phyloP scores from a whole-genome alignment of 139 green algal species.

The Tetraselmis chui region DNA sequence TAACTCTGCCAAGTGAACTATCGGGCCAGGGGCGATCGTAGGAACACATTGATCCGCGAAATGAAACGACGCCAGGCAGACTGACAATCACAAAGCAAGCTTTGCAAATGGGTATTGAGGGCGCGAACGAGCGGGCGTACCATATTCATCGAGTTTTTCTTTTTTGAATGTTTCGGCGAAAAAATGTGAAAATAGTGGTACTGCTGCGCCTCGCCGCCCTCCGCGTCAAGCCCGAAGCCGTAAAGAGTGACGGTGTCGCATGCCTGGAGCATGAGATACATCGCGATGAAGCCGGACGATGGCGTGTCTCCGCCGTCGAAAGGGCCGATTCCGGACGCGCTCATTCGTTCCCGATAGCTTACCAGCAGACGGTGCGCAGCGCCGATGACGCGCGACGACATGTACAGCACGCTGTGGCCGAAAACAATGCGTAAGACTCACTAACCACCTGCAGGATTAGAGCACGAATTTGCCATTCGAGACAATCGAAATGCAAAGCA shows the following conservation, averaged over 20 bases:
- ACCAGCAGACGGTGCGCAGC: conserved; percentile 7
- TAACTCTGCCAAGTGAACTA: too few relatives aligned
- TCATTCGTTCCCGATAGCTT: conserved; percentile 4
- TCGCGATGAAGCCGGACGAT: conserved; percentile 7
- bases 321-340: background rate
- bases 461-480: too few relatives aligned
- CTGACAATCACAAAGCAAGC: background rate
- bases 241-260: conserved; percentile 17
- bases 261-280: conserved; percentile 11
- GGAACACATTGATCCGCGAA: too few relatives aligned
- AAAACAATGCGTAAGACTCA: too few relatives aligned
- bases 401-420: conserved; percentile 15
- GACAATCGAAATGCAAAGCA: too few relatives aligned
- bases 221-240: conserved; percentile 20
- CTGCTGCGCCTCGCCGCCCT: conserved; percentile 4
- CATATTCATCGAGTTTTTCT: conserved; percentile 25
- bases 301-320: conserved; percentile 13
- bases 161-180: conserved; percentile 7
- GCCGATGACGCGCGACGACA: conserved; percentile 13
- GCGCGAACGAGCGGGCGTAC: background rate
- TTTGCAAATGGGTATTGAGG: background rate
- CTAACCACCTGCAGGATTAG: too few relatives aligned
- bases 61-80: too few relatives aligned
- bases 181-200: conserved; percentile 27
- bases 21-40: too few relatives aligned